Percentiles rank a stretch among this genome's conserved stretches.
phyloP scores from a whole-genome alignment of 257 asterid genomes.

The Solanum arcanum region DNA sequence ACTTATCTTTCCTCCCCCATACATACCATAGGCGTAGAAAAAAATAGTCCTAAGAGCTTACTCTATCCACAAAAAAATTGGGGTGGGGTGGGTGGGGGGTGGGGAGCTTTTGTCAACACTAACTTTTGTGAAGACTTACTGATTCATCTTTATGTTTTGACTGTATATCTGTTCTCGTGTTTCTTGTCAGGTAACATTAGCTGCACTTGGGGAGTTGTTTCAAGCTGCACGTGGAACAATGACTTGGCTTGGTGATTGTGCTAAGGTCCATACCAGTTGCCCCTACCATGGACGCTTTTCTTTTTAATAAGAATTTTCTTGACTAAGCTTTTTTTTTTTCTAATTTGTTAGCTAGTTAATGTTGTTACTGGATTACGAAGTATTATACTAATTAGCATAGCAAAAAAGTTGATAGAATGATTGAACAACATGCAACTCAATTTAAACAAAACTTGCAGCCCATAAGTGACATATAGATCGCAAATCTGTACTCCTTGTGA shows the following conservation, averaged over 20 bases:
- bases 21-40: background rate
- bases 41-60: background rate
- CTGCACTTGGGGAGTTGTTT: constrained; percentile 85
- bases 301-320: background rate
- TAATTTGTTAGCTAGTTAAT: background rate
- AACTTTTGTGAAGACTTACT: background rate
- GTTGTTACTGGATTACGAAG: background rate
- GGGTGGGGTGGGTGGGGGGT: too few species aligned
- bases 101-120: too few species aligned
- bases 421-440: background rate
- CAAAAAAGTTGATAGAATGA: background rate
- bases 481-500: background rate
- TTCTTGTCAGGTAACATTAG: constrained; percentile 58
- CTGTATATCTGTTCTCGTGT: background rate
- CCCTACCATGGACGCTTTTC: background rate
- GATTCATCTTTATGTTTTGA: background rate
- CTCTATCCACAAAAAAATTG: background rate
- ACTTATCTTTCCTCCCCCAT: background rate
- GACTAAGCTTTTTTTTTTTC: background rate
- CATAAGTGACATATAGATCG: background rate
- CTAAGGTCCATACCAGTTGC: constrained; percentile 51
- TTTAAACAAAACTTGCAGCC: background rate
- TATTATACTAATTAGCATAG: background rate
- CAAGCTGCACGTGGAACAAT: constrained; percentile 92
- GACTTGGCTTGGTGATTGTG: constrained; percentile 98